Conservation (phyloP, 2,329 filamentous ascomycete genomes). For the Trichophyton rubrum region DNA sequence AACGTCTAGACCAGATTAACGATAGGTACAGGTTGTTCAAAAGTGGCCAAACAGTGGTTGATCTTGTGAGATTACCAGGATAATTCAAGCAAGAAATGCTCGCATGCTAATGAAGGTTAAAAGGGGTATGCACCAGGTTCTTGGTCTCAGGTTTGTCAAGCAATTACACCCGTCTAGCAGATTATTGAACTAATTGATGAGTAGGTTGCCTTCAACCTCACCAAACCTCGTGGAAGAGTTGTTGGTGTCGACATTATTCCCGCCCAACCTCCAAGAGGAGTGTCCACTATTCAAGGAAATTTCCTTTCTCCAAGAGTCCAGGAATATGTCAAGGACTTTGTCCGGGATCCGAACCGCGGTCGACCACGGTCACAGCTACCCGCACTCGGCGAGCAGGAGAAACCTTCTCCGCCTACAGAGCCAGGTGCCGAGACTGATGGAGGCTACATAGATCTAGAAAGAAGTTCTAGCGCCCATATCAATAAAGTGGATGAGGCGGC, state of each 20-base stretch:
- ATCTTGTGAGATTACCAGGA: slow-evolving; percentile 49
- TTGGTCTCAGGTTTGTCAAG: slow-evolving; percentile 42
- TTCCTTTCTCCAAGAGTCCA: slow-evolving; percentile 69
- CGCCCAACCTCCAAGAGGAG: slow-evolving; percentile 75
- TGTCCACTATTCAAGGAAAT: slow-evolving; percentile 91
- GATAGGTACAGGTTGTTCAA: slow-evolving; percentile 67
- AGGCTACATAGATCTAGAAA: slow-evolving; percentile 19
- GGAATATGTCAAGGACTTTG: slow-evolving; percentile 61
- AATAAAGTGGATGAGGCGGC: slow-evolving; percentile 15
- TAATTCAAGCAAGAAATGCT: background rate
- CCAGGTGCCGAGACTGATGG: background rate
- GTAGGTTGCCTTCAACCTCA: slow-evolving; percentile 69
- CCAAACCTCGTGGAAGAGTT: slow-evolving; percentile 62
- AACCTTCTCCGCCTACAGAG: slow-evolving; percentile 8
- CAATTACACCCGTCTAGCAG: background rate
- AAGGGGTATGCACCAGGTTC: slow-evolving; percentile 44
- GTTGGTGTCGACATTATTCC: slow-evolving; percentile 92
- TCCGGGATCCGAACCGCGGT: slow-evolving; percentile 51
- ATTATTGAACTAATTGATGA: background rate
- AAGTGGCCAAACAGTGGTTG: slow-evolving; percentile 71
- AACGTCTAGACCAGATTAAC: slow-evolving; percentile 51
- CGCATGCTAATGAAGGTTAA: slow-evolving; percentile 4
- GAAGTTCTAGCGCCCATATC: slow-evolving; percentile 17
- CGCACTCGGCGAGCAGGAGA: slow-evolving; percentile 10
- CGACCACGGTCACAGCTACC: slow-evolving; percentile 30